Evolutionary conservation across 2,329 filamentous ascomycete genomes (phyloP), one percentile per base, ranked within the genome.

Genomic region (Fusarium metavorans): DNA sequence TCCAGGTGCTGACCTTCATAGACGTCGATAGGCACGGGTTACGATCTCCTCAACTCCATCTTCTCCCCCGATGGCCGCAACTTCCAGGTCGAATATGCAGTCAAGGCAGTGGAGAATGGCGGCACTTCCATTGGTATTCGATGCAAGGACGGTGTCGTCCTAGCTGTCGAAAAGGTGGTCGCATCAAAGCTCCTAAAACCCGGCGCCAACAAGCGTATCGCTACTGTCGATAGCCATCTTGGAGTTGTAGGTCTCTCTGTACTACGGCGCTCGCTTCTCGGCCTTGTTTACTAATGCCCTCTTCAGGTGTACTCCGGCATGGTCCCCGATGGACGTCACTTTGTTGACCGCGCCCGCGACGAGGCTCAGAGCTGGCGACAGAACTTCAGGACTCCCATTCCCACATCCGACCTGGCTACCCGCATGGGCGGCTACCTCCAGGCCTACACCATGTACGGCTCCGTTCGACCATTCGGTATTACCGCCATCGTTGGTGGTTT

Each of bases 21-120:
- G 97, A 99, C 97, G 82, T 99, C 97, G 83, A 99, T 99, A 93
- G 97, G 97, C 83, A 99, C 97, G 81, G 97, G 97, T 82, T 99
- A 99, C 88, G 97, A 99, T 91, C 93, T 99, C 81, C 95, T 95
- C 84, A 99, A 99, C 91, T 98, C 97, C 82, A 97, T 98, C 88
- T 99, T 98, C 90, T 98, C 97, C 58, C 97, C 97, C 77, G 97
- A 99, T 87, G 97, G 97, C 83, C 94, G 97, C 80, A 99, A 99
- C 86, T 99, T 99, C 86, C 97, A 99, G 87, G 95, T 97, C 85
- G 97, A 99, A 89, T 99, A 99, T 85, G 97, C 97, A 78, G 93
- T 97, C 79, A 99, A 99, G 89, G 97, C 97, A 66, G 97, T 99
- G 74, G 97, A 99, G 88, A 98, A 97, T 81, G 97, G 96, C 77